These are phyloP conservation scores for Haematococcus sp. DNA, from an alignment of 139 green algal genomes.

Conservation along the genomic window DNA sequence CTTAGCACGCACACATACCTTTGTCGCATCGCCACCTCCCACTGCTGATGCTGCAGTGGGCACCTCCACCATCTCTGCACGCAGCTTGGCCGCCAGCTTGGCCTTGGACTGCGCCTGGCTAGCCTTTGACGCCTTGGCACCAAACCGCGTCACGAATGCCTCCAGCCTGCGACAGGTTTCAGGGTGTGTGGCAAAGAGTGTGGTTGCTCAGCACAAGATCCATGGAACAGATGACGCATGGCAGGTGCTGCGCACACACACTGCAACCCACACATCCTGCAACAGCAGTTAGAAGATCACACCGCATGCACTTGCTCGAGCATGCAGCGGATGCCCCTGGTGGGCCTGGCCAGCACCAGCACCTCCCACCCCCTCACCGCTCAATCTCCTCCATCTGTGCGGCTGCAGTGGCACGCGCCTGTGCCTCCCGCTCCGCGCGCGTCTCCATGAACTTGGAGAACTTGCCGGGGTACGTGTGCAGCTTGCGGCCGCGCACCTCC, in stretches of 20 bases:
- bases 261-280: no score
- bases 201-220: no score
- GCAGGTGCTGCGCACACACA: no score
- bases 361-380: no score
- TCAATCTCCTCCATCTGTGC: constrained; percentile 34
- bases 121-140: constrained; percentile 67
- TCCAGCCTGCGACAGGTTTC: constrained; percentile 40
- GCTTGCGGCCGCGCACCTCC: constrained; percentile 51
- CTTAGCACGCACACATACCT: constrained; percentile 28
- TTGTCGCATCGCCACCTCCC: constrained; percentile 41
- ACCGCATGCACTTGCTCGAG: no score
- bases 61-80: constrained; percentile 33
- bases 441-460: constrained; percentile 65
- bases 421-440: constrained; percentile 51
- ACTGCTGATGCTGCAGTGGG: constrained; percentile 31
- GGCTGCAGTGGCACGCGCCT: constrained; percentile 37
- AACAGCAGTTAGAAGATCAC: no score
- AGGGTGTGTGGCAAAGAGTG: no score
- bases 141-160: constrained; percentile 68
- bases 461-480: constrained; percentile 64
- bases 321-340: no score
- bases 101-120: constrained; percentile 59
- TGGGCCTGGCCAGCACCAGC: no score
- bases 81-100: constrained; percentile 68
- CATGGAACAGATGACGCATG: no score